Conservation (phyloP, 495 filamentous ascomycete species). For the Terfezia claveryi region DNA sequence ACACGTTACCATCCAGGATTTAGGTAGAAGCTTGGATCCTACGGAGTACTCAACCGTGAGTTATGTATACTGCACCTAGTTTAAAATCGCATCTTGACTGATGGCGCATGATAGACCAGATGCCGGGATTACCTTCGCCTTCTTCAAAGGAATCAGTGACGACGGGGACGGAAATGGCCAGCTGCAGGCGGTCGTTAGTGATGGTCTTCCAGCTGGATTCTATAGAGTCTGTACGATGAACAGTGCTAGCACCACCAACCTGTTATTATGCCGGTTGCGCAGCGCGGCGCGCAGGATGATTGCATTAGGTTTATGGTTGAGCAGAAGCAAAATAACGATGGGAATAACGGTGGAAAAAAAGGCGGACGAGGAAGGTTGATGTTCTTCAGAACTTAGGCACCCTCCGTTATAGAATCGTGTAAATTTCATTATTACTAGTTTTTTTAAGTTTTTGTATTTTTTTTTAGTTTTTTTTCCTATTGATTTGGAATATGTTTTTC, state of each 20-base stretch:
- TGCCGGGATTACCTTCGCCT: slow-evolving; percentile 36
- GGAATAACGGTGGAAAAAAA: no score
- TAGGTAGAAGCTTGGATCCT: slow-evolving; percentile 28
- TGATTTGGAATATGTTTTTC: no score
- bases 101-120: slow-evolving; percentile 23
- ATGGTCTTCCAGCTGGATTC: slow-evolving; percentile 39
- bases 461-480: no score
- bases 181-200: slow-evolving; percentile 31
- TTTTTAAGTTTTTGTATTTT: no score
- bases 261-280: slow-evolving; percentile 54
- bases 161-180: slow-evolving; percentile 40
- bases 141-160: slow-evolving; percentile 65
- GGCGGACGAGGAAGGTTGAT: no score
- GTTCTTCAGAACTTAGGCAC: no score
- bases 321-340: slow-evolving; percentile 13
- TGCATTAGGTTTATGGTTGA: slow-evolving; percentile 39
- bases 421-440: no score
- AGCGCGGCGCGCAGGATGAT: slow-evolving; percentile 52
- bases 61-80: neutral
- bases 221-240: slow-evolving; percentile 57
- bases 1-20: slow-evolving; percentile 46
- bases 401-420: no score
- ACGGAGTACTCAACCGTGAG: slow-evolving; percentile 18
- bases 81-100: neutral
- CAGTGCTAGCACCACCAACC: slow-evolving; percentile 48